Conservation (phyloP, 2,329 filamentous ascomycete species). For the Monosporascus sp. region DNA sequence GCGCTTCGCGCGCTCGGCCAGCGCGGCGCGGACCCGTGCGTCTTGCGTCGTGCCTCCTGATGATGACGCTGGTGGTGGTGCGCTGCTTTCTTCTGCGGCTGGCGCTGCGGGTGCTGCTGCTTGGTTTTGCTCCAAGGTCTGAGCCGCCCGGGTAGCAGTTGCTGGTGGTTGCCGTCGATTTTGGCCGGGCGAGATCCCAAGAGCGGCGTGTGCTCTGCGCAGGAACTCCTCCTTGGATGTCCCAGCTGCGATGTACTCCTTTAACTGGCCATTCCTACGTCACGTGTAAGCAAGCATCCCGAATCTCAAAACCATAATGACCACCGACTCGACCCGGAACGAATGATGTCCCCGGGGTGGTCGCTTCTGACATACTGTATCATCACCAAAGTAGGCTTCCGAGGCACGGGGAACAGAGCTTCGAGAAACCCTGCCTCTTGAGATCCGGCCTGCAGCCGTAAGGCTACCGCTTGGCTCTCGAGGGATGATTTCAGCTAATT, state of each 20-base stretch:
- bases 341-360: too few relatives aligned
- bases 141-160: constrained; percentile 3
- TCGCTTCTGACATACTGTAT: constrained; percentile 54
- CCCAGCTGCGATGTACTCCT: constrained; percentile 68
- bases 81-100: not conserved
- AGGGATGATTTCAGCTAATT: constrained; percentile 53
- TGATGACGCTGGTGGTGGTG: not conserved
- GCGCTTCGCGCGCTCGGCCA: constrained; percentile 48
- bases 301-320: not conserved
- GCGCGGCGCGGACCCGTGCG: constrained; percentile 28
- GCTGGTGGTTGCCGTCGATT: constrained; percentile 10
- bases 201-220: constrained; percentile 43
- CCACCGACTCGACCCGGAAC: too few relatives aligned
- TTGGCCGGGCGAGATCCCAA: constrained; percentile 23
- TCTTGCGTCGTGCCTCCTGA: not conserved
- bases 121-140: constrained; percentile 3
- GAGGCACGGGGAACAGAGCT: constrained; percentile 76
- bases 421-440: constrained; percentile 77
- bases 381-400: constrained; percentile 72
- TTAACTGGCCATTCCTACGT: constrained; percentile 66
- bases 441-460: constrained; percentile 68
- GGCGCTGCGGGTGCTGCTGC: constrained; percentile 1
- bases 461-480: constrained; percentile 58
- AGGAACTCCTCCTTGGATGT: constrained; percentile 63
- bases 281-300: constrained; percentile 3